These are phyloP conservation scores for Gastrolobium bilobum DNA, from an alignment of 306 rosid genomes.

Conservation along the genomic window DNA sequence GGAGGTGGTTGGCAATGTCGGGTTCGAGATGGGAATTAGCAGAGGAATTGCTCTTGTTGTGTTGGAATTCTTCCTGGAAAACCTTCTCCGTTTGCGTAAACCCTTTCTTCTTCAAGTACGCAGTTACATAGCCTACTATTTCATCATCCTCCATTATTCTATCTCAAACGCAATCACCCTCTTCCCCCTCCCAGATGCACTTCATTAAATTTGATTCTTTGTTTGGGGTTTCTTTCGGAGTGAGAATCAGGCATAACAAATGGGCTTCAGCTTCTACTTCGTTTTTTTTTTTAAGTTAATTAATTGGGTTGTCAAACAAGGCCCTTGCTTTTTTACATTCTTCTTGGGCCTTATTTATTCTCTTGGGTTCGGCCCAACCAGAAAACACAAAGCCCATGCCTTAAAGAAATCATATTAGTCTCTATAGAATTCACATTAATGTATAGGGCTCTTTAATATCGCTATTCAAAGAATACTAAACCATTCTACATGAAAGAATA, in stretches of 20 bases:
- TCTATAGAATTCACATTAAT: too few relatives aligned
- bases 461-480: too few relatives aligned
- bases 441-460: too few relatives aligned
- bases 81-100: slow-evolving; percentile 77
- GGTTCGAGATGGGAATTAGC: slow-evolving; percentile 59
- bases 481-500: too few relatives aligned
- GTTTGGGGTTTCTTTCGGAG: slow-evolving; percentile 23
- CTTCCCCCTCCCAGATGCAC: background rate
- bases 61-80: slow-evolving; percentile 74
- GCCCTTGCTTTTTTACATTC: too few relatives aligned
- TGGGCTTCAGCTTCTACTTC: slow-evolving; percentile 13
- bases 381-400: background rate
- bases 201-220: background rate
- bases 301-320: too few relatives aligned
- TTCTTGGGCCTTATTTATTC: background rate
- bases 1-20: slow-evolving; percentile 72
- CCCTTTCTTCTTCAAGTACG: slow-evolving; percentile 78
- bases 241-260: background rate
- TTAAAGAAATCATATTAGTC: too few relatives aligned
- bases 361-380: background rate
- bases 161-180: background rate
- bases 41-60: slow-evolving; percentile 52
- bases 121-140: slow-evolving; percentile 62
- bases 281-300: too few relatives aligned
- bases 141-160: slow-evolving; percentile 76